Conservation (phyloP, 2,329 filamentous ascomycete genomes). For the Penicillium polonicum region DNA sequence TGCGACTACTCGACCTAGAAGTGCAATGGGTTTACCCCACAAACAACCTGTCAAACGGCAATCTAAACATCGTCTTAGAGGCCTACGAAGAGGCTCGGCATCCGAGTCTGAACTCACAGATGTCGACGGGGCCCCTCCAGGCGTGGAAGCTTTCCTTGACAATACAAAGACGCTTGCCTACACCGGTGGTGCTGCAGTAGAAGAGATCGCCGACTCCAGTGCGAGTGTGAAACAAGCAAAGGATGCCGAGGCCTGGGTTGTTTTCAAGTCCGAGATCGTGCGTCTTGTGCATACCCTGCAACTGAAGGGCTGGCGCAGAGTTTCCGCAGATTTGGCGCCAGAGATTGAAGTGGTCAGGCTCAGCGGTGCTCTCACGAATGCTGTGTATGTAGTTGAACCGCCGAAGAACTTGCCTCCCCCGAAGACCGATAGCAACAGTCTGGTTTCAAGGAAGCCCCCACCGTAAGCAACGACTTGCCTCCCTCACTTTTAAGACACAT, state of each 20-base stretch:
- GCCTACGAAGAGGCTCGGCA: conserved; percentile 52
- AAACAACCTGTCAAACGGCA: conserved; percentile 23
- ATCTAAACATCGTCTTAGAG: conserved; percentile 37
- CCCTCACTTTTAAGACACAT: conserved; percentile 1
- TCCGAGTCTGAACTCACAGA: conserved; percentile 86
- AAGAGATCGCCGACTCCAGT: conserved; percentile 42
- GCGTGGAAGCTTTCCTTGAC: conserved; percentile 80
- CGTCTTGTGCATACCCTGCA: conserved; percentile 83
- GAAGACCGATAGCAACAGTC: conserved; percentile 41
- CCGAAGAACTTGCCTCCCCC: conserved; percentile 60
- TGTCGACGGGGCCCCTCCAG: conserved; percentile 77
- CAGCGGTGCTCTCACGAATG: conserved; percentile 92
- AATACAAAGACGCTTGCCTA: conserved; percentile 87
- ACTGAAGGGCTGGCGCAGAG: conserved; percentile 85
- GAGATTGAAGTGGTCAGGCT: conserved; percentile 50
- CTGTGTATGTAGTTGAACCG: conserved; percentile 89
- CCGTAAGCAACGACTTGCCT: conserved; percentile 44
- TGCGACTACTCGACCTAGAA: conserved; percentile 35
- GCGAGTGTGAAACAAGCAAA: conserved; percentile 56
- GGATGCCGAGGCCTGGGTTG: conserved; percentile 74
- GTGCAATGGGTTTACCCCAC: conserved; percentile 12
- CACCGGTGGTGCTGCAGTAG: conserved; percentile 52
- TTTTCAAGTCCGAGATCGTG: conserved; percentile 89
- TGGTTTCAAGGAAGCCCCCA: conserved; percentile 49
- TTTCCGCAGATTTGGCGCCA: conserved; percentile 54